Percentiles rank a stretch among this genome's conserved stretches.
Evolutionary conservation across 148 eudicot species (phyloP).

Genomic region (Fagopyrum tataricum): DNA sequence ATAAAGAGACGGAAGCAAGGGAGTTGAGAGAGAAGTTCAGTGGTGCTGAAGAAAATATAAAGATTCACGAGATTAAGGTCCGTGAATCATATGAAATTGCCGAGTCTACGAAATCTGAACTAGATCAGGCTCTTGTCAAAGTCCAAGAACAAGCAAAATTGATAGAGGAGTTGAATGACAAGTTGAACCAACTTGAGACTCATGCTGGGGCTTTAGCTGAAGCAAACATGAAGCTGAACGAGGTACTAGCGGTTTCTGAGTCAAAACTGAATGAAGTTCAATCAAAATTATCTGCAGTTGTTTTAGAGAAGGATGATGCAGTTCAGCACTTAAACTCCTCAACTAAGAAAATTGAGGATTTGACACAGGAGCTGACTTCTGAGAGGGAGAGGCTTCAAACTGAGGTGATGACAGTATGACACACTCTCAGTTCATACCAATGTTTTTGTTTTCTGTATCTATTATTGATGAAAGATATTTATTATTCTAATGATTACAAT

Average conservation of each 20-base stretch:
- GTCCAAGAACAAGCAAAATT: slow-evolving; percentile 42
- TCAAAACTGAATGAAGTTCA: slow-evolving; percentile 48
- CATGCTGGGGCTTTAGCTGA: slow-evolving; percentile 32
- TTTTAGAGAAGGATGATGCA: slow-evolving; percentile 48
- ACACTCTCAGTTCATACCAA: neutral
- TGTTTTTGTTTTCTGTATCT: neutral
- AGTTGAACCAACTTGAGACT: slow-evolving; percentile 27
- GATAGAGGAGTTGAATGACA: slow-evolving; percentile 40
- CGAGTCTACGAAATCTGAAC: slow-evolving; percentile 47
- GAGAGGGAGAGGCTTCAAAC: slow-evolving; percentile 63
- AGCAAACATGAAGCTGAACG: slow-evolving; percentile 33
- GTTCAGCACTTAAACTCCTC: slow-evolving; percentile 39
- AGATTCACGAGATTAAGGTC: slow-evolving; percentile 36
- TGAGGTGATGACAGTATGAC: slow-evolving; percentile 32
- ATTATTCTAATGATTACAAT: neutral
- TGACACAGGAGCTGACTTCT: slow-evolving; percentile 48
- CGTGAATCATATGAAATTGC: slow-evolving; percentile 36
- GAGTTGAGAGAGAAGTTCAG: slow-evolving; percentile 41
- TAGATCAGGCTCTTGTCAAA: slow-evolving; percentile 40
- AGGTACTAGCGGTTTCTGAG: slow-evolving; percentile 31
- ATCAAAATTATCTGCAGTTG: slow-evolving; percentile 31
- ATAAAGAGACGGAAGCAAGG: slow-evolving; percentile 46
- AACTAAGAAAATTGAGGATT: slow-evolving; percentile 50
- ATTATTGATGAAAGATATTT: neutral
- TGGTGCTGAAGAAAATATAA: slow-evolving; percentile 39